phyloP scores from a whole-genome alignment of 768 basidiomycete species.

The Suillus alpinus region DNA sequence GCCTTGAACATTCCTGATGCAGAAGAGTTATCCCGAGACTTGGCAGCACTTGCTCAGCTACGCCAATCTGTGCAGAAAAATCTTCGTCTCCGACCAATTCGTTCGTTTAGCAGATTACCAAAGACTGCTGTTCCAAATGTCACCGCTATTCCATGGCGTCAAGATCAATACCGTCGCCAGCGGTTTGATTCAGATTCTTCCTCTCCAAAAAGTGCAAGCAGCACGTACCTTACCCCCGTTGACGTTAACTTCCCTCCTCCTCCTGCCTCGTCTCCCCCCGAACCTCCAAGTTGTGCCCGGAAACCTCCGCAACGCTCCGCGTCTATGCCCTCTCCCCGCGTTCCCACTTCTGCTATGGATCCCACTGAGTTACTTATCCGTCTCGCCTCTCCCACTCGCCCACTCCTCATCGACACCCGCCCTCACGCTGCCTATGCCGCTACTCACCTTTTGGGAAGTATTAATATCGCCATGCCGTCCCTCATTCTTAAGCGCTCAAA shows the following conservation, averaged over 20 bases:
- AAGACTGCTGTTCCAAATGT: constrained; percentile 33
- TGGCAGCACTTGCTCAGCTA: constrained; percentile 65
- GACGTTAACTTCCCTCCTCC: constrained; percentile 27
- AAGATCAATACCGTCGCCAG: constrained; percentile 9
- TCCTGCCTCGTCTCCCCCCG: constrained; percentile 18
- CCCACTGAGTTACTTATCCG: constrained; percentile 48
- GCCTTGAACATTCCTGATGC: constrained; percentile 20
- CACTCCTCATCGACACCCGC: constrained; percentile 82
- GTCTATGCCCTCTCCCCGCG: constrained; percentile 20
- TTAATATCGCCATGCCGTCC: constrained; percentile 86
- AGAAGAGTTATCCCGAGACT: constrained; percentile 67
- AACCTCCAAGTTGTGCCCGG: constrained; percentile 17
- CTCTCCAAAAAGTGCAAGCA: constrained; percentile 46
- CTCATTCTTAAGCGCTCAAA: constrained; percentile 85
- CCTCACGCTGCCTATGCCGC: constrained; percentile 63
- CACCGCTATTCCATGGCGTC: neutral
- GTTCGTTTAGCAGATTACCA: constrained; percentile 51
- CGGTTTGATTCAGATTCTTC: constrained; percentile 16
- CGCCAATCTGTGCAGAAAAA: constrained; percentile 74
- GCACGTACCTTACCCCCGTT: constrained; percentile 55
- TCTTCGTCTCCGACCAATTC: constrained; percentile 74
- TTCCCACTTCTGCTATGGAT: constrained; percentile 36
- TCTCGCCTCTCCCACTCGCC: constrained; percentile 47
- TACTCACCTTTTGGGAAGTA: constrained; percentile 62
- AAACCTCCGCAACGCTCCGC: neutral